Conservation (phyloP, 805 yeast species). For the Teunomyces tritomae region DNA sequence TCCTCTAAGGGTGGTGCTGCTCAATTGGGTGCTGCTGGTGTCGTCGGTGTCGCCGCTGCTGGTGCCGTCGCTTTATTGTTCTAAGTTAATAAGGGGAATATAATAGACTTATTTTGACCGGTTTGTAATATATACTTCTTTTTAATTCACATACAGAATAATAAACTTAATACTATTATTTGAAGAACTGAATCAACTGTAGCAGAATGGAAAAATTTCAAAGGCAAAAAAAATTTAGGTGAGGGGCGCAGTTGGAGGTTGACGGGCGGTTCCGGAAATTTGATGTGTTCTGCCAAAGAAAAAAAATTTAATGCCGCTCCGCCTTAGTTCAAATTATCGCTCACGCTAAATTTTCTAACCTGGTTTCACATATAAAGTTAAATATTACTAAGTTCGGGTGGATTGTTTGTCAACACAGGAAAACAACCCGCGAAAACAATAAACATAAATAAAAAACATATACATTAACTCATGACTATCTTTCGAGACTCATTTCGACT, state of each 20-base stretch:
- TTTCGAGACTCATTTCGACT: background rate
- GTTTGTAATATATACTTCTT: conserved; percentile 4
- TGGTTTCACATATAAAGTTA: background rate
- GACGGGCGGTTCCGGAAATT: background rate
- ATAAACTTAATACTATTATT: background rate
- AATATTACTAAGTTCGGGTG: background rate
- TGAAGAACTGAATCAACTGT: background rate
- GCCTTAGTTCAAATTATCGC: background rate
- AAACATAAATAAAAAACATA: background rate
- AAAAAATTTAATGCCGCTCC: too few relatives aligned
- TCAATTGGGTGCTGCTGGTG: conserved; percentile 51
- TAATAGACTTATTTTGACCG: conserved; percentile 3
- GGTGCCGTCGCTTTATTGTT: conserved; percentile 67
- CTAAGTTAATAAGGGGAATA: conserved; percentile 24
- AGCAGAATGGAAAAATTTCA: background rate
- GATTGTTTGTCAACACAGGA: background rate
- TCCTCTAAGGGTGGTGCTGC: conserved; percentile 46
- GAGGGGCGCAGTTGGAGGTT: background rate
- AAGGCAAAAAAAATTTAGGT: background rate
- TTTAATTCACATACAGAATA: conserved; percentile 3
- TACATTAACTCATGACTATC: background rate
- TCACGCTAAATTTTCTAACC: background rate
- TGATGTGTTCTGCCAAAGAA: too few relatives aligned
- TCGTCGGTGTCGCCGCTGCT: conserved; percentile 80
- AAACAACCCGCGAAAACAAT: background rate